Evolutionary conservation across 1,284 basidiomycete genomes (phyloP).

Genomic region (Salmacisia buchloeana): DNA sequence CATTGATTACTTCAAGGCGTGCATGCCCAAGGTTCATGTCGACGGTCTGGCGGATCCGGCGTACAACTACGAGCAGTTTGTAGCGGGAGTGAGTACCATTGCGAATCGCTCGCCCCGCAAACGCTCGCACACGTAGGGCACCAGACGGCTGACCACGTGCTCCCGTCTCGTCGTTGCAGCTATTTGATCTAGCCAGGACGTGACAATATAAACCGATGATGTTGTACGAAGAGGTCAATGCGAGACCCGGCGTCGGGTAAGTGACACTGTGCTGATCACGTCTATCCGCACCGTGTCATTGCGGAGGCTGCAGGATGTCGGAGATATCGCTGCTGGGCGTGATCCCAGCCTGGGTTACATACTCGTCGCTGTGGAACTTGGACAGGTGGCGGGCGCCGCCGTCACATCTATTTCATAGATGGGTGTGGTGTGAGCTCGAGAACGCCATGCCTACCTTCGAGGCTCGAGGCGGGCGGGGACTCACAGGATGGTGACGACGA

Average conservation of each 20-base stretch:
- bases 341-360: slow-evolving; percentile 22
- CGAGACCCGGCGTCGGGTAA: too few species aligned
- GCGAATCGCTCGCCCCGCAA: not conserved
- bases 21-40: slow-evolving; percentile 35
- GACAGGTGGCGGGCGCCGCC: slow-evolving; percentile 44
- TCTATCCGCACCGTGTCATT: too few species aligned
- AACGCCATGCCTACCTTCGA: not conserved
- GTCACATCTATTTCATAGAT: slow-evolving; percentile 24
- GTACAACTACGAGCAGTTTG: slow-evolving; percentile 40
- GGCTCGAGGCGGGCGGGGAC: too few species aligned
- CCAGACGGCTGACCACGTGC: too few species aligned
- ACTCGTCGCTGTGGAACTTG: slow-evolving; percentile 44
- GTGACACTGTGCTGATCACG: too few species aligned
- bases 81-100: slow-evolving; percentile 24
- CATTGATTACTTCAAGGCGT: slow-evolving; percentile 66
- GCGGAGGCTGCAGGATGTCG: slow-evolving; percentile 27
- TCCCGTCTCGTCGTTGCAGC: too few species aligned
- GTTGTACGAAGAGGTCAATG: too few species aligned
- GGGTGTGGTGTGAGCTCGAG: not conserved
- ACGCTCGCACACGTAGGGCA: too few species aligned
- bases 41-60: slow-evolving; percentile 34
- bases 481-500: slow-evolving; percentile 45
- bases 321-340: slow-evolving; percentile 29
- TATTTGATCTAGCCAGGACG: too few species aligned
- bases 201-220: too few species aligned